Percentiles rank a stretch among this genome's conserved stretches.
Evolutionary conservation across 176 grass and related monocot genomes (phyloP).

Genomic region (Echinochloa phyllopogon): DNA sequence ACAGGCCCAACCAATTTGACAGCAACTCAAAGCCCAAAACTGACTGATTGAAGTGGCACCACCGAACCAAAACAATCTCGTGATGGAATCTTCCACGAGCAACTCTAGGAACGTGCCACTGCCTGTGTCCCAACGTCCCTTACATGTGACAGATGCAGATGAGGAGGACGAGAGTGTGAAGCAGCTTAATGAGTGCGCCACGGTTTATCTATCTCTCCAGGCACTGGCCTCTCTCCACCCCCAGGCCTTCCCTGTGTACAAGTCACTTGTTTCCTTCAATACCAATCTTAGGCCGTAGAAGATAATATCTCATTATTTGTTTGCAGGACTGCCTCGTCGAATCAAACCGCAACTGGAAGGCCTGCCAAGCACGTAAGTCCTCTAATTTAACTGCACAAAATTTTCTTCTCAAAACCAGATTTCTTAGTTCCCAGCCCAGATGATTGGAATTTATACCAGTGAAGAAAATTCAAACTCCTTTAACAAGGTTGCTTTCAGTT

Average conservation of each 20-base stretch:
- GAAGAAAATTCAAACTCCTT: neutral
- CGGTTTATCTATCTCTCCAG: constrained; percentile 81
- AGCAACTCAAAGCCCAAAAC: neutral
- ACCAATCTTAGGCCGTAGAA: neutral
- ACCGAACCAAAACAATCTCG: neutral
- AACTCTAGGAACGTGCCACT: constrained; percentile 21
- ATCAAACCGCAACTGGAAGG: constrained; percentile 85
- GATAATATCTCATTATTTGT: neutral
- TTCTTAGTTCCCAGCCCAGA: neutral
- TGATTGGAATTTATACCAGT: neutral
- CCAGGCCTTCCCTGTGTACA: neutral
- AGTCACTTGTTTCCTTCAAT: constrained; percentile 1
- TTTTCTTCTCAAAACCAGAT: neutral
- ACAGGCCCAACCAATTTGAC: neutral
- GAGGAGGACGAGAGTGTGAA: constrained; percentile 90
- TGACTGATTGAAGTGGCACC: neutral
- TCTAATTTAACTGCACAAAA: neutral
- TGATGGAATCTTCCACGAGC: constrained; percentile 57
- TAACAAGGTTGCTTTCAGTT: constrained; percentile 17
- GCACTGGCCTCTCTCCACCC: constrained; percentile 5
- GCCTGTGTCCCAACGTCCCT: constrained; percentile 19
- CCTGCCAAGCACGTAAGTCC: constrained; percentile 78
- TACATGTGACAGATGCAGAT: constrained; percentile 69
- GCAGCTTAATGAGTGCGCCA: constrained; percentile 88
- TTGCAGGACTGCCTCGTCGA: constrained; percentile 75